phyloP scores from a whole-genome alignment of 768 basidiomycete species.

The Leccinum disarticulatum region DNA sequence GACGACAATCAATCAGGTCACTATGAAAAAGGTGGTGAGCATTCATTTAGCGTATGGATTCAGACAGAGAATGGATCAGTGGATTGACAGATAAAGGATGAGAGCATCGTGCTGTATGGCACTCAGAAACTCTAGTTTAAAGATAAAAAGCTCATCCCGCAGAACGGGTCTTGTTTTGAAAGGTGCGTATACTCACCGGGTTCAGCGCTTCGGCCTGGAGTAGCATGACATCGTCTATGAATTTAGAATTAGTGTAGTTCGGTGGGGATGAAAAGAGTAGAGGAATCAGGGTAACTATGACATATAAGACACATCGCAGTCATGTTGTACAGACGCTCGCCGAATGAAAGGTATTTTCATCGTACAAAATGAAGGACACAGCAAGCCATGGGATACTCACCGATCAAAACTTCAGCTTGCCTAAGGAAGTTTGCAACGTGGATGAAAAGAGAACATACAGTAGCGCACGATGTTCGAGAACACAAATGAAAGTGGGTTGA shows the following conservation, averaged over 20 bases:
- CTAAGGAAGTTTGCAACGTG: neutral
- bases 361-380: slow-evolving; percentile 23
- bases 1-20: neutral
- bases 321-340: slow-evolving; percentile 50
- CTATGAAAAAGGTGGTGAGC: slow-evolving; percentile 11
- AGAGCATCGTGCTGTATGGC: slow-evolving; percentile 68
- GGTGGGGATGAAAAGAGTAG: slow-evolving; percentile 19
- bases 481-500: neutral
- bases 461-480: neutral
- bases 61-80: slow-evolving; percentile 45
- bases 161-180: slow-evolving; percentile 9
- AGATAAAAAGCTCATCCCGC: slow-evolving; percentile 58
- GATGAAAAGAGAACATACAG: neutral
- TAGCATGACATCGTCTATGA: neutral
- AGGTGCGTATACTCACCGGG: slow-evolving; percentile 8
- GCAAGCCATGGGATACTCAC: slow-evolving; percentile 7
- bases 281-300: slow-evolving; percentile 93
- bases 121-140: slow-evolving; percentile 97
- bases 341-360: slow-evolving; percentile 52
- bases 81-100: slow-evolving; percentile 53
- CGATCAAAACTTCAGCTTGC: neutral
- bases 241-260: slow-evolving; percentile 8
- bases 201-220: neutral
- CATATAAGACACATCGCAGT: slow-evolving; percentile 60
- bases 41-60: neutral